Conservation (phyloP, 192 early-diverging fungal species). For the Coemansia sp. region DNA sequence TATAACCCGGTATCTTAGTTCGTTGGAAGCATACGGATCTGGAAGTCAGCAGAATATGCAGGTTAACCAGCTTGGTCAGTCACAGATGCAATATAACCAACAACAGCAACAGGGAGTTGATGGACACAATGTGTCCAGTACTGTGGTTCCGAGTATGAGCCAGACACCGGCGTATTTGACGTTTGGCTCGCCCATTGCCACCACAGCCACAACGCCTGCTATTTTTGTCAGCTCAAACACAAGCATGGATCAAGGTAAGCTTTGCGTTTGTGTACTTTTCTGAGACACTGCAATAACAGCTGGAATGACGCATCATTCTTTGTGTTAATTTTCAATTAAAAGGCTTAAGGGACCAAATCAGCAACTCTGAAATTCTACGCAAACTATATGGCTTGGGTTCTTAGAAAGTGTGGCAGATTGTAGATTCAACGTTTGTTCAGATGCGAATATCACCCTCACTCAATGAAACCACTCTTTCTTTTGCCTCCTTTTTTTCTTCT, state of each 20-base stretch:
- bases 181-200: conserved; percentile 17
- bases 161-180: conserved; percentile 5
- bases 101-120: conserved; percentile 6
- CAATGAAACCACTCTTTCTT: no score
- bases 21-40: conserved; percentile 11
- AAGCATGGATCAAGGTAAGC: conserved; percentile 26
- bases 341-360: not conserved
- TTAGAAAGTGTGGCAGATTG: no score
- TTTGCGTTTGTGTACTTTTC: no score
- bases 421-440: no score
- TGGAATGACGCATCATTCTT: no score
- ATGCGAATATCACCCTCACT: no score
- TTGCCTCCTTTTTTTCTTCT: conserved; percentile 2
- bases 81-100: no score
- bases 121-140: not conserved
- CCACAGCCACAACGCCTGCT: conserved; percentile 41
- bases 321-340: no score
- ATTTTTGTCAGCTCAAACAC: conserved; percentile 29
- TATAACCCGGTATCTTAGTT: conserved; percentile 27
- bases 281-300: no score
- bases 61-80: not conserved
- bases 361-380: no score
- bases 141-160: not conserved
- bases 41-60: not conserved
- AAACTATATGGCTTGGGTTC: no score